A percentile compares a stretch with the other conserved stretches of the same genome.
These are phyloP conservation scores for Dentipellis fragilis DNA, from an alignment of 768 basidiomycete species.

Conservation along the genomic window DNA sequence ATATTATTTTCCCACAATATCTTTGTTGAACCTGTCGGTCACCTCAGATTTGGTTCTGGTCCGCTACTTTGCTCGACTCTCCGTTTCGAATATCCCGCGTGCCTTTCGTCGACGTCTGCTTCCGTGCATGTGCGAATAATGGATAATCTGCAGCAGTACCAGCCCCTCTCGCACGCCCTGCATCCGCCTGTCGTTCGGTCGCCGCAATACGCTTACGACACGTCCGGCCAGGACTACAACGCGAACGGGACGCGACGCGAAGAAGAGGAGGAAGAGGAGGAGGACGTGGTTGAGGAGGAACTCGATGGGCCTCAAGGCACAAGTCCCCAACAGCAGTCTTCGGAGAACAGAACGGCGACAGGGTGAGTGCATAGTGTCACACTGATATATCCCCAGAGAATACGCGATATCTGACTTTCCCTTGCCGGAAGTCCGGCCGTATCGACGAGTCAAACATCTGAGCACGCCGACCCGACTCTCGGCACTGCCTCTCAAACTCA, in stretches of 20 bases:
- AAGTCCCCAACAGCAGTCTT: conserved; percentile 21
- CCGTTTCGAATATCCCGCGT: neutral
- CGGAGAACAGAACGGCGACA: conserved; percentile 17
- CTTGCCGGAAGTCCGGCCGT: conserved; percentile 17
- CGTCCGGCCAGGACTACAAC: conserved; percentile 14
- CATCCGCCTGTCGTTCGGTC: conserved; percentile 36
- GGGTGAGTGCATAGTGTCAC: conserved; percentile 21
- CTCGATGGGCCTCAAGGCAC: conserved; percentile 26
- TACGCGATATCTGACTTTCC: conserved; percentile 9
- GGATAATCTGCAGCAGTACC: conserved; percentile 74
- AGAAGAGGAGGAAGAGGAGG: conserved; percentile 67
- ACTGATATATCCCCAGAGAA: conserved; percentile 6
- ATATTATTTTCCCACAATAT: conserved; percentile 15
- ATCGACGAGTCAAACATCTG: conserved; percentile 13
- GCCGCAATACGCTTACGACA: conserved; percentile 17
- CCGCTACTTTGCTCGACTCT: conserved; percentile 9
- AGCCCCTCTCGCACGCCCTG: conserved; percentile 71
- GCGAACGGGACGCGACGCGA: conserved; percentile 29
- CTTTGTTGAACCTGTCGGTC: conserved; percentile 2
- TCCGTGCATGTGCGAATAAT: conserved; percentile 21
- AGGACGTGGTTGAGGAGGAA: conserved; percentile 63
- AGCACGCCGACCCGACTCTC: conserved; percentile 9
- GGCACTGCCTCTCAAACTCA: conserved; percentile 19
- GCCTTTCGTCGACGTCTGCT: conserved; percentile 1
- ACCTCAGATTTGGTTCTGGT: conserved; percentile 5